Percentiles rank a stretch among this genome's conserved stretches.
Evolutionary conservation across 805 yeast species (phyloP).

Genomic region (Myxozyma geophila): DNA sequence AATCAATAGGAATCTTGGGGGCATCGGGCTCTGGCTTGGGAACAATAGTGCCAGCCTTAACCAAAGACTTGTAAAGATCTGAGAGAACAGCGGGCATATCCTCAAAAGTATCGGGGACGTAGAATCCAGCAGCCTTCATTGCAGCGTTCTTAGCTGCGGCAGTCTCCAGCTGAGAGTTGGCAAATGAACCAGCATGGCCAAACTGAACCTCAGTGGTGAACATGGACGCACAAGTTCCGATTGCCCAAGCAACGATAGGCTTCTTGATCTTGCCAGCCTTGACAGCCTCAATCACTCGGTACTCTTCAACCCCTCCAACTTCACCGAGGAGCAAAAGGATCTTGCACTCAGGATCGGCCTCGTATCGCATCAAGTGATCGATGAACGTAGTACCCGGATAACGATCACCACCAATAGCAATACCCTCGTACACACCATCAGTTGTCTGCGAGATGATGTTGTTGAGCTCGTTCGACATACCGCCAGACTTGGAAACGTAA

Average conservation of each 20-base stretch:
- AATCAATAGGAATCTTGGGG: conserved; percentile 55
- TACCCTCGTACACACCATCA: conserved; percentile 58
- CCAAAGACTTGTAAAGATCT: conserved; percentile 78
- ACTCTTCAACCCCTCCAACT: conserved; percentile 75
- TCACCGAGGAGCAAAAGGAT: conserved; percentile 69
- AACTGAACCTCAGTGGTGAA: conserved; percentile 64
- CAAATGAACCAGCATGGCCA: conserved; percentile 75
- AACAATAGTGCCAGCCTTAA: conserved; percentile 47
- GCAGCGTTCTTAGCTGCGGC: conserved; percentile 69
- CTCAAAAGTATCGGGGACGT: conserved; percentile 77
- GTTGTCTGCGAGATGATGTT: conserved; percentile 53
- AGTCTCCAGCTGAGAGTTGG: conserved; percentile 71
- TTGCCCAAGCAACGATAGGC: conserved; percentile 74
- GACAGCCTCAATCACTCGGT: conserved; percentile 71
- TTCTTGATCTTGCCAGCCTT: conserved; percentile 65
- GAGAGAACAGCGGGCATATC: conserved; percentile 50
- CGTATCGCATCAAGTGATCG: conserved; percentile 67
- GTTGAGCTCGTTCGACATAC: conserved; percentile 56
- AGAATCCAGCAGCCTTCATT: conserved; percentile 91
- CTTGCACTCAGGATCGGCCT: conserved; percentile 67
- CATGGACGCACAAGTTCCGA: conserved; percentile 73
- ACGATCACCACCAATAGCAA: conserved; percentile 76
- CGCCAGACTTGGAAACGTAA: conserved; percentile 55
- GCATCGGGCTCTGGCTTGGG: conserved; percentile 52
- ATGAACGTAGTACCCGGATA: conserved; percentile 75